Percentiles rank a stretch among this genome's conserved stretches.
phyloP scores from a whole-genome alignment of 139 green algal genomes.

The Chlorella sp. region DNA sequence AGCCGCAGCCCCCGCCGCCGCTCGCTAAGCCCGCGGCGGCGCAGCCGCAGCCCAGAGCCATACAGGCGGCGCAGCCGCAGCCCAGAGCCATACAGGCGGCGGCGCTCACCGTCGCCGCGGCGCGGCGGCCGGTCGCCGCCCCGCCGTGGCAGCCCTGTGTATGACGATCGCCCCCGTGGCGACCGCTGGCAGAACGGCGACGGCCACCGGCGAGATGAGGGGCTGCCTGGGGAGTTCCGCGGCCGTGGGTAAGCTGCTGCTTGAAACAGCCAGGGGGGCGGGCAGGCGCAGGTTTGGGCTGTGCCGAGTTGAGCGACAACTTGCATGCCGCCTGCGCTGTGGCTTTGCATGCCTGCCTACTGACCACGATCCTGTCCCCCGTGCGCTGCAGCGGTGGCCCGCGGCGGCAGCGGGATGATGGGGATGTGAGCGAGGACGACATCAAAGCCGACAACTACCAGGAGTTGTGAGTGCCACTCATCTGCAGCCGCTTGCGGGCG shows the following conservation, averaged over 20 bases:
- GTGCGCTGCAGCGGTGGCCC: not conserved
- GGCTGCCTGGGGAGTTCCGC: slow-evolving; percentile 8
- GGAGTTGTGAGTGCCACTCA: slow-evolving; percentile 34
- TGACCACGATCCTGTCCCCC: too few species aligned
- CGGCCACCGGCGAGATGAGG: not conserved
- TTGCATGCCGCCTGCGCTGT: too few species aligned
- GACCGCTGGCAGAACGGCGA: not conserved
- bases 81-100: not conserved
- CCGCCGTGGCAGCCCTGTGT: not conserved
- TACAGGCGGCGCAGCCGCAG: slow-evolving; percentile 6
- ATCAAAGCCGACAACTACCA: slow-evolving; percentile 41
- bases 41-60: slow-evolving; percentile 23
- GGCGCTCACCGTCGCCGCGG: not conserved
- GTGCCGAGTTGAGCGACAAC: too few species aligned
- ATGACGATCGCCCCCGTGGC: not conserved
- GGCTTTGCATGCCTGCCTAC: not conserved
- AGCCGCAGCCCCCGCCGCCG: too few species aligned
- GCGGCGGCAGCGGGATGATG: not conserved
- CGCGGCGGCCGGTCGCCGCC: not conserved
- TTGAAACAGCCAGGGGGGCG: too few species aligned
- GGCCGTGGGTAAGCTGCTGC: not conserved
- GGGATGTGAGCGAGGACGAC: slow-evolving; percentile 52
- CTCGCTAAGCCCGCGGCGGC: too few species aligned
- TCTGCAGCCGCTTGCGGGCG: too few species aligned
- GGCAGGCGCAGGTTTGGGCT: too few species aligned